Evolutionary conservation across 257 asterid species (phyloP), one percentile per base, ranked within the genome.

Genomic region (Capsicum chinense): DNA sequence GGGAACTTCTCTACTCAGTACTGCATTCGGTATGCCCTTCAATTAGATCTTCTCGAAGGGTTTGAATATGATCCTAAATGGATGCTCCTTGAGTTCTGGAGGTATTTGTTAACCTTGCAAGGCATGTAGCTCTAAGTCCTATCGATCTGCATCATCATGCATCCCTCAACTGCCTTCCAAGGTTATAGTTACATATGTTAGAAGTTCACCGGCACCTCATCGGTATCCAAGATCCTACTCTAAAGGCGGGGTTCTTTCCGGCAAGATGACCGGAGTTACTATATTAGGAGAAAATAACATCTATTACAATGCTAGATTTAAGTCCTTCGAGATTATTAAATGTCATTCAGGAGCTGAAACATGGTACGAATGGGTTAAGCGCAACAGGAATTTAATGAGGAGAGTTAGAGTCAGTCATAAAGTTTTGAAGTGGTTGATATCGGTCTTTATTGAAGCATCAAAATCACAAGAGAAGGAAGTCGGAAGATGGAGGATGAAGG

Each of bases 31-130:
- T 11, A 73, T 73, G 80, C 60, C 37, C 60, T 48, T 73, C 80
- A 48, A 48, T 7, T 48, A 73, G 63, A 64, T 81, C 79, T 81
- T 81, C 67, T 64, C n/a, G 15, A 33, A 81, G 83, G 79, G 88
- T 76, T 87, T 82, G 86, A 91, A 86, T 85, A 92, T 94, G 97
- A 86, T 84, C 88, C 87, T 90, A 2, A 87, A 74, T 80, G 97
- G 94, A 37, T 86, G 91, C 84, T 84, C 79, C 66, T 78, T 83
- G 79, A 90, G 82, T 76, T 74, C 89, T 87, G 90, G 91, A 81
- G 88, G 84, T 83, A 76, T 85, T 58, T 84, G 81, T 83, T 58
- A 71, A 86, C 62, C 93, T 73, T 87, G 58, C 76, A 87, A 70
- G 73, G 71, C 87, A 85, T 82, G 88, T 83, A 80, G 56, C 74